Conservation (phyloP, 768 basidiomycete genomes). For the Mycena chlorophos region DNA sequence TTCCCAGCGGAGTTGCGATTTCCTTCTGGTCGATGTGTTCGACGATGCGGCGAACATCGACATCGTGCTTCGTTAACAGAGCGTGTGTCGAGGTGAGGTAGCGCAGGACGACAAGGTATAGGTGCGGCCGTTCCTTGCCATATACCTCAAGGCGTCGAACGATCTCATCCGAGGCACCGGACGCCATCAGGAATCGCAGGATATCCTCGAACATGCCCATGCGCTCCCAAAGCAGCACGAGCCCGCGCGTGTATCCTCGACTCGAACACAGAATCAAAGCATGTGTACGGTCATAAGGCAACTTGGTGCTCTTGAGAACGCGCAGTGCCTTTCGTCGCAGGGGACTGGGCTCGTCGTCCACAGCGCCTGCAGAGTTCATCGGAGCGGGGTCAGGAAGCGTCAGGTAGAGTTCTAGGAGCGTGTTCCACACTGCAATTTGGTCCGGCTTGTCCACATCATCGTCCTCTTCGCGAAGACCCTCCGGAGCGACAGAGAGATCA, state of each 20-base stretch:
- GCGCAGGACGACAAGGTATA: conserved; percentile 86
- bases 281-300: conserved; percentile 87
- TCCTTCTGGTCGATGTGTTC: conserved; percentile 76
- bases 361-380: conserved; percentile 27
- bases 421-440: conserved; percentile 92
- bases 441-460: conserved; percentile 60
- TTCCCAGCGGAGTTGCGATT: conserved; percentile 86
- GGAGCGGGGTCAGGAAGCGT: conserved; percentile 43
- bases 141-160: conserved; percentile 74
- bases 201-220: conserved; percentile 97
- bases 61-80: conserved; percentile 67
- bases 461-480: conserved; percentile 16
- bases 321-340: conserved; percentile 69
- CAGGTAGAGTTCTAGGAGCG: conserved; percentile 90
- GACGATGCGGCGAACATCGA: conserved; percentile 70
- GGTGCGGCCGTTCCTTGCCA: conserved; percentile 63
- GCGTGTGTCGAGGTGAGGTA: conserved; percentile 85
- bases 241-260: conserved; percentile 74
- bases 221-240: conserved; percentile 89
- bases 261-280: conserved; percentile 95
- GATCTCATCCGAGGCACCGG: conserved; percentile 54
- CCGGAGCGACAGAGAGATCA: conserved; percentile 16
- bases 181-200: conserved; percentile 89
- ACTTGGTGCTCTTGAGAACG: conserved; percentile 57
- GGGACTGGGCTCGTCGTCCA: conserved; percentile 28